Evolutionary conservation across 2,329 filamentous ascomycete genomes (phyloP).

Genomic region (Ophiocordyceps unilateralis): DNA sequence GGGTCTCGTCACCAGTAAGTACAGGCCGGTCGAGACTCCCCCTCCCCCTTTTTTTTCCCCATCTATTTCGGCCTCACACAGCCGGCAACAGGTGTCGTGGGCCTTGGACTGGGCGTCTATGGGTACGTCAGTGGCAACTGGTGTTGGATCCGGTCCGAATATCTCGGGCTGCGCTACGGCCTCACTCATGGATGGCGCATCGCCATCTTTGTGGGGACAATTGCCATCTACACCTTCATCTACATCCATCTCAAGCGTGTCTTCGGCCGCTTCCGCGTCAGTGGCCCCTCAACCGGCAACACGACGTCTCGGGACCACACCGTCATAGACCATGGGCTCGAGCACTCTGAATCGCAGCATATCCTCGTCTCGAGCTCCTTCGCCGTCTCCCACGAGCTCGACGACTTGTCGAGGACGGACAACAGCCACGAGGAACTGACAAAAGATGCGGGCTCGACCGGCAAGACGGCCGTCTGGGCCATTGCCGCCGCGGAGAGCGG

Average conservation of each 20-base stretch:
- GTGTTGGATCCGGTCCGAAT: slow-evolving; percentile 23
- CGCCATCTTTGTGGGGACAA: slow-evolving; percentile 19
- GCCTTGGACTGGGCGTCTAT: slow-evolving; percentile 7
- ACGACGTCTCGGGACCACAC: not conserved
- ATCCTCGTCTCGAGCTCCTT: slow-evolving; percentile 2
- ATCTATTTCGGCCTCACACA: no score
- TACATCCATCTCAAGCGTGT: slow-evolving; percentile 9
- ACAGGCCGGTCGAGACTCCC: no score
- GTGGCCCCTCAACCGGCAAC: not conserved
- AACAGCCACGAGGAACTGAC: not conserved
- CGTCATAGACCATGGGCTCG: not conserved
- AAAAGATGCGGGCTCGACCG: not conserved
- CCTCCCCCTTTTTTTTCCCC: no score
- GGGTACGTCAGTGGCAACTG: slow-evolving; percentile 23
- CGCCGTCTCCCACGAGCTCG: slow-evolving; percentile 1
- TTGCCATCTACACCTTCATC: slow-evolving; percentile 21
- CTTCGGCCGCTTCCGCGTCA: slow-evolving; percentile 2
- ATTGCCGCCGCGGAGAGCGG: not conserved
- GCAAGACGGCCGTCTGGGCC: not conserved
- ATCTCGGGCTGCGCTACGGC: slow-evolving; percentile 18
- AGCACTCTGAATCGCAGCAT: slow-evolving; percentile 1
- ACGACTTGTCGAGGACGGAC: not conserved
- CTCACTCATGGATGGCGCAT: slow-evolving; percentile 26
- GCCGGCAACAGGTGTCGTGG: not conserved
- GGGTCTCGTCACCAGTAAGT: slow-evolving; percentile 17